Conservation (phyloP, 2,329 filamentous ascomycete species). For the Chaetothyriales sp. region DNA sequence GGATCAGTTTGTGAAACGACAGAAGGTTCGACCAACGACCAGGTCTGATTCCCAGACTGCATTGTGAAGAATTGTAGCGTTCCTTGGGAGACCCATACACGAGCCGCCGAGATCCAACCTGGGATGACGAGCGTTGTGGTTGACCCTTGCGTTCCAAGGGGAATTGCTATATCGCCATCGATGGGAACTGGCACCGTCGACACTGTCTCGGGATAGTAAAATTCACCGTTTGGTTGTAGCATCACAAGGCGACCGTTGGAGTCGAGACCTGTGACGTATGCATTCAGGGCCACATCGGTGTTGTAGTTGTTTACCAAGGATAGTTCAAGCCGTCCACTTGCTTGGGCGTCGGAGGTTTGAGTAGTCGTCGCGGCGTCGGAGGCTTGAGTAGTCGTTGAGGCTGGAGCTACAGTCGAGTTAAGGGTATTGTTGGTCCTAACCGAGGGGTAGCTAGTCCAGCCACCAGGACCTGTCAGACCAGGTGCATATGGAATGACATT, state of each 20-base stretch:
- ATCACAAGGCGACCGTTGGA: constrained; percentile 29
- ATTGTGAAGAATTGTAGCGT: constrained; percentile 33
- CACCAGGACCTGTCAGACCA: background rate
- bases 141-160: constrained; percentile 27
- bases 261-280: constrained; percentile 37
- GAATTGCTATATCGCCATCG: constrained; percentile 29
- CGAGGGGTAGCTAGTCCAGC: background rate
- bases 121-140: constrained; percentile 30
- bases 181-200: constrained; percentile 28
- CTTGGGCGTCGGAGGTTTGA: background rate
- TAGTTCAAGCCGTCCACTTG: background rate
- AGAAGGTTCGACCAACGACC: constrained; percentile 37
- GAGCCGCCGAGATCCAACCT: constrained; percentile 28
- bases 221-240: constrained; percentile 15
- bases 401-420: background rate
- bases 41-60: constrained; percentile 18
- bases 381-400: background rate
- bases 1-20: constrained; percentile 32
- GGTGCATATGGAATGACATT: background rate
- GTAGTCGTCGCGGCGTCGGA: background rate
- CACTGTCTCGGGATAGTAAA: constrained; percentile 18
- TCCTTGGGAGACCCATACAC: constrained; percentile 32
- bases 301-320: constrained; percentile 33
- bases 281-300: constrained; percentile 24
- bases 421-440: background rate